Evolutionary conservation across 2,329 filamentous ascomycete species (phyloP).

Genomic region (Aspergillus sp.): DNA sequence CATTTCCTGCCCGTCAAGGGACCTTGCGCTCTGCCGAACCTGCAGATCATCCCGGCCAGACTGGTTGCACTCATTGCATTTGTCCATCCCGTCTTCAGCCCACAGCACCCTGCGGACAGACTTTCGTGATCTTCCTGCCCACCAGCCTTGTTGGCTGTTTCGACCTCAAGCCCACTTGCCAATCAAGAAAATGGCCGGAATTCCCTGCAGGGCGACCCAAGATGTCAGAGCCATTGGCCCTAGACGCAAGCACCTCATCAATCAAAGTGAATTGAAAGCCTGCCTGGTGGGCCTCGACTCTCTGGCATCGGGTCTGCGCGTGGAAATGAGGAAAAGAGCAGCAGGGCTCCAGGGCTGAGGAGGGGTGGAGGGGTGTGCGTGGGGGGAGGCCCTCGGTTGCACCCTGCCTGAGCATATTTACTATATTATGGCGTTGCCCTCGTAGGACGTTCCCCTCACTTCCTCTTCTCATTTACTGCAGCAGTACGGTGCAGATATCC

Average conservation of each 20-base stretch:
- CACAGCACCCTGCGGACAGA: background rate
- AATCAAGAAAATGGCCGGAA: background rate
- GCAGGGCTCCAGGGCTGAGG: background rate
- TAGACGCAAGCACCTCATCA: too few relatives aligned
- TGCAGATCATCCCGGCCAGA: background rate
- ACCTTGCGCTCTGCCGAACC: background rate
- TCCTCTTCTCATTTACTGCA: background rate
- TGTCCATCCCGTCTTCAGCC: background rate
- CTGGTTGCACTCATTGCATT: background rate
- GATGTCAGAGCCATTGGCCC: background rate
- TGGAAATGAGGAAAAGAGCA: background rate
- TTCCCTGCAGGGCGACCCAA: background rate
- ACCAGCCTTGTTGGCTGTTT: background rate
- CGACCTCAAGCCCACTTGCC: background rate
- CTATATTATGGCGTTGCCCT: background rate
- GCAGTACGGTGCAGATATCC: background rate
- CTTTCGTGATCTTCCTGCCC: background rate
- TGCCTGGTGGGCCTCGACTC: background rate
- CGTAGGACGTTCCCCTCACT: background rate
- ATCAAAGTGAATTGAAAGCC: too few relatives aligned
- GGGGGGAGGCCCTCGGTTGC: background rate
- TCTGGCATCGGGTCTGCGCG: background rate
- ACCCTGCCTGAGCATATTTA: background rate
- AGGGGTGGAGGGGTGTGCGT: conserved; percentile 1
- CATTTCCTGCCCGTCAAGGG: background rate